phyloP scores from a whole-genome alignment of 768 basidiomycete genomes.

The Lactarius vividus region DNA sequence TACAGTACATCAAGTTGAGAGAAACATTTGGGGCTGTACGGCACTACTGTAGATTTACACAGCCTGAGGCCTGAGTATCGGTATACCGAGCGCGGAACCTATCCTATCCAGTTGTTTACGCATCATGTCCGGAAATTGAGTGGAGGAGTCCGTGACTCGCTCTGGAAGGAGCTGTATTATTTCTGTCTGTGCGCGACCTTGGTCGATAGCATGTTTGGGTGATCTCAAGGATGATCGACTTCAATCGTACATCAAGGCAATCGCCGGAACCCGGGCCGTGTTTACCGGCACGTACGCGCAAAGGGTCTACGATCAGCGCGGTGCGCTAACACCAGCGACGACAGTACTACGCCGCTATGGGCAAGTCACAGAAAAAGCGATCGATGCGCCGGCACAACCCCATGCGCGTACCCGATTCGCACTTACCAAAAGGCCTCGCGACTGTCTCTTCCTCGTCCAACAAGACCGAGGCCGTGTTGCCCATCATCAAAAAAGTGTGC shows the following conservation, averaged over 20 bases:
- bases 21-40: no score
- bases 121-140: no score
- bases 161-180: no score
- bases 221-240: no score
- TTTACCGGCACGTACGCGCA: neutral
- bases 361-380: conserved; percentile 89
- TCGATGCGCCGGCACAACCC: conserved; percentile 88
- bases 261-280: neutral
- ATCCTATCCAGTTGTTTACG: no score
- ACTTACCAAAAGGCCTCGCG: conserved; percentile 79
- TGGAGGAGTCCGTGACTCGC: no score
- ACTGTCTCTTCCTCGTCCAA: conserved; percentile 69
- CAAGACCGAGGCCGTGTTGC: conserved; percentile 76
- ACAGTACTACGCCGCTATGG: conserved; percentile 50
- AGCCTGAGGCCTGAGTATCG: no score
- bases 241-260: neutral
- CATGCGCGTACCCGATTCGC: conserved; percentile 89
- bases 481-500: conserved; percentile 85
- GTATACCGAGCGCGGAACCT: no score
- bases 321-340: neutral
- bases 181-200: no score
- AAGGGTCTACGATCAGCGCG: neutral
- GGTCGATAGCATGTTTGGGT: no score
- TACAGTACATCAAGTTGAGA: no score
- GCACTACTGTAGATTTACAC: no score